Evolutionary conservation across 1,139 yeast species (phyloP), one percentile per base, ranked within the genome.

Genomic region (Magnusiomyces clavatus): DNA sequence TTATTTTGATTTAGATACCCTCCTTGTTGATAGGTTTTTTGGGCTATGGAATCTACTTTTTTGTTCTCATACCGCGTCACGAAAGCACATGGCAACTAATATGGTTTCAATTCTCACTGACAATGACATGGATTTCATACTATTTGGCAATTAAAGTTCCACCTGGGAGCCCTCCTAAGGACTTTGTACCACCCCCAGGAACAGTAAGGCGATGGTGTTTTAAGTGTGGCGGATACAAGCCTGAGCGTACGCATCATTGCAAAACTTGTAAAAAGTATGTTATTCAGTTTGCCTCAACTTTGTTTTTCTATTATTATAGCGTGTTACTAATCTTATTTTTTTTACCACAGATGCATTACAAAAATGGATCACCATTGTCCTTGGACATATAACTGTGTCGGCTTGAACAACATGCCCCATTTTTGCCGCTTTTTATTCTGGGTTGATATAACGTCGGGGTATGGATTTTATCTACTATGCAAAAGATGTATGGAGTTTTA

Each of bases 361-460:
- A 78, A 77, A 61, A 87, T 86, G 95, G 95, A 86, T 66, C 95
- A 86, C 65, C 95, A 86, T 66, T 81, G 83, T 55, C 95, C 95
- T 0, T 87, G 95, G 95, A 85, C 94, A 0, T 77, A 79, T 66
- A 86, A 85, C 64, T 86, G 95, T 61, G 89, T 87, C 17, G 96
- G 96, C 0, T 82, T 82, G 65, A 68, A 69, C 1, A 92, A 92
- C 64, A 74, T 82, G 67, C 90, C 96, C 0, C 92, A 88, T 63
- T 92, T 92, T 63, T 63, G 87, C 60, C 74, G 97, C 51, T 92
- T 92, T 63, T 64, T 92, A 46, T 61, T 74, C 8, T 82, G 90
- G 85, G 83, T 87, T 1, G 69, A 80, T 20, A 65, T 77, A 34
- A 75, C 86, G 1, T 77, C 86, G 1, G 71, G 74, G 0, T 75